Percentiles rank a stretch among this genome's conserved stretches.
Conservation (phyloP, 2,329 filamentous ascomycete species). For the Clonostachys chloroleuca region DNA sequence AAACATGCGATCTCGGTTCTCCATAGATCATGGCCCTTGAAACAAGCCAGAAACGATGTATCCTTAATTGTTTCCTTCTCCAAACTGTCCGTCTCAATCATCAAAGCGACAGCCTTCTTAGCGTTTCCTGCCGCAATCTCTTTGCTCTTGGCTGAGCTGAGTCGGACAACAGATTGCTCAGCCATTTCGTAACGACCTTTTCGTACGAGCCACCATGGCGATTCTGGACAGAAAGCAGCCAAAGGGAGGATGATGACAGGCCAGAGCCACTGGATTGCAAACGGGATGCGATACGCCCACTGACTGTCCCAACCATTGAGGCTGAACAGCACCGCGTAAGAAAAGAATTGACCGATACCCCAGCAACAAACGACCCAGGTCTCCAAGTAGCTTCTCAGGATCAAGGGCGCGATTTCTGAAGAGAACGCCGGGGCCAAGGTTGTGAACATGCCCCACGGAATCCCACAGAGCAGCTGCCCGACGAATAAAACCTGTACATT, state of each 20-base stretch:
- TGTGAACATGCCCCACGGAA: conserved; percentile 23
- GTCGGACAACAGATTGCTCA: conserved; percentile 25
- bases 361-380: conserved; percentile 26
- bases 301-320: conserved; percentile 23
- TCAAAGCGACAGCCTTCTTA: conserved; percentile 37
- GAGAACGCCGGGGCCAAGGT: conserved; percentile 27
- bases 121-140: conserved; percentile 24
- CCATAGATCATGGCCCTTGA: conserved; percentile 38
- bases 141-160: conserved; percentile 29
- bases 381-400: conserved; percentile 24
- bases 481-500: conserved; percentile 19
- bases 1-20: conserved; percentile 39
- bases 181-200: conserved; percentile 23
- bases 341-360: conserved; percentile 29
- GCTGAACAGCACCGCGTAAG: conserved; percentile 27
- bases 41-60: conserved; percentile 39
- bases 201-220: conserved; percentile 36
- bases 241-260: conserved; percentile 27
- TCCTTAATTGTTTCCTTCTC: conserved; percentile 33
- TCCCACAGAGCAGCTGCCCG: conserved; percentile 24
- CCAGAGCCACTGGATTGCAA: conserved; percentile 37
- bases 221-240: conserved; percentile 31
- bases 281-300: conserved; percentile 36
- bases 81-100: conserved; percentile 43
- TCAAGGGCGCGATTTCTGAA: conserved; percentile 20